Percentiles rank a stretch among this genome's conserved stretches.
Evolutionary conservation across 805 yeast species (phyloP).

Genomic region (Kazachstania psychrophila): DNA sequence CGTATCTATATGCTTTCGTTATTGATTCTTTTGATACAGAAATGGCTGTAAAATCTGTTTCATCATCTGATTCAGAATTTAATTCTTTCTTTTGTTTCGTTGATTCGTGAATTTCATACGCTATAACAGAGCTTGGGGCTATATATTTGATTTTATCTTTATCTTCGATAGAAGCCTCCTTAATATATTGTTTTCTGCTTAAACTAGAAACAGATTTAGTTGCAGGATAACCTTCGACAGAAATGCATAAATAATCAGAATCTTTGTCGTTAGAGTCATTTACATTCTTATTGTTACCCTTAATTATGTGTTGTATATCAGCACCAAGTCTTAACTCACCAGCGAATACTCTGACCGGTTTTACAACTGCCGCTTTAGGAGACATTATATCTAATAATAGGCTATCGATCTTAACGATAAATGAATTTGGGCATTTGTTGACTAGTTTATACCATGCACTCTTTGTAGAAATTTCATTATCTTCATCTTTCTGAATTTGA

Average conservation of each 20-base stretch:
- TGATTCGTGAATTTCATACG: slow-evolving; percentile 15
- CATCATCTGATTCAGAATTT: slow-evolving; percentile 16
- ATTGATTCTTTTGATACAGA: slow-evolving; percentile 32
- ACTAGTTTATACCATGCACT: slow-evolving; percentile 17
- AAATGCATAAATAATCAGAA: slow-evolving; percentile 30
- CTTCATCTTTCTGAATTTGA: slow-evolving; percentile 1
- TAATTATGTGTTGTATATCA: too few species aligned
- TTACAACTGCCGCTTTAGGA: slow-evolving; percentile 14
- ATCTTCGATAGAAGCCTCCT: slow-evolving; percentile 3
- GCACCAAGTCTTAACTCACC: slow-evolving; percentile 26
- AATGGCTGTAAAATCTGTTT: slow-evolving; percentile 15
- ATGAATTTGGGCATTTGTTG: slow-evolving; percentile 11
- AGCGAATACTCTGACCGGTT: slow-evolving; percentile 25
- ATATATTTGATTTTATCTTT: slow-evolving; percentile 7
- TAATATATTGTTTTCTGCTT: slow-evolving; percentile 17
- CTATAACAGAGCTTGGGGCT: slow-evolving; percentile 16
- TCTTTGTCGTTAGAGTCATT: slow-evolving; percentile 14
- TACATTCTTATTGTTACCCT: slow-evolving; percentile 4
- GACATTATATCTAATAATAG: slow-evolving; percentile 12
- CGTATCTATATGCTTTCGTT: slow-evolving; percentile 59
- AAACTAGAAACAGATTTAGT: slow-evolving; percentile 27
- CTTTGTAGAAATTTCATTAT: background rate
- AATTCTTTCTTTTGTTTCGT: slow-evolving; percentile 13
- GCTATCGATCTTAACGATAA: slow-evolving; percentile 12
- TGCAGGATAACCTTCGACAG: slow-evolving; percentile 54